phyloP scores from a whole-genome alignment of 129 eudicot genomes.

The Artemisia tridentata region DNA sequence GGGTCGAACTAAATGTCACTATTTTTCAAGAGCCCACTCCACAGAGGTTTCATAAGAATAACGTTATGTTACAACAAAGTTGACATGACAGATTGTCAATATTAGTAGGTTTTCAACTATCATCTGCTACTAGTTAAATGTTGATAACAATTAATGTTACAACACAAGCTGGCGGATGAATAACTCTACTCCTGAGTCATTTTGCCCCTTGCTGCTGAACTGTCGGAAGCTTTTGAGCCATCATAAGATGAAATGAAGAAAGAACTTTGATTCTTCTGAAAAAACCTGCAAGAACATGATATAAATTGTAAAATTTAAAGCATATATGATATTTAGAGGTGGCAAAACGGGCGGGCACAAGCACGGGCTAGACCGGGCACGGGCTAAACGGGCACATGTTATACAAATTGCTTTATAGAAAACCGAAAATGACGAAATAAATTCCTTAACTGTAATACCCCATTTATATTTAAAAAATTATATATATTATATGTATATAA shows the following conservation, averaged over 20 bases:
- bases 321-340: background rate
- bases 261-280: slow-evolving; percentile 74
- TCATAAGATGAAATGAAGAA: slow-evolving; percentile 68
- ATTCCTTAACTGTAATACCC: too few species aligned
- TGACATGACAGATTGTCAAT: slow-evolving; percentile 24
- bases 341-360: too few species aligned
- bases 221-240: slow-evolving; percentile 56
- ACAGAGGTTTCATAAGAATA: slow-evolving; percentile 24
- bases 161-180: slow-evolving; percentile 23
- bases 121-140: slow-evolving; percentile 21
- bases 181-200: slow-evolving; percentile 43
- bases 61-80: slow-evolving; percentile 39
- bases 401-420: too few species aligned
- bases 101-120: background rate
- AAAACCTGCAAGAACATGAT: slow-evolving; percentile 48
- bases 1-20: slow-evolving; percentile 21
- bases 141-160: slow-evolving; percentile 31
- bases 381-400: too few species aligned
- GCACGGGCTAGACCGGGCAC: too few species aligned
- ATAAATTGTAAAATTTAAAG: slow-evolving; percentile 5
- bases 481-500: too few species aligned
- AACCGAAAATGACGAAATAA: too few species aligned
- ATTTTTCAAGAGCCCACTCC: slow-evolving; percentile 1
- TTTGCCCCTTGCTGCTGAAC: slow-evolving; percentile 50
- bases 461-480: too few species aligned